phyloP scores from a whole-genome alignment of 495 filamentous ascomycete species.

The Hyaloscypha hepaticicola region DNA sequence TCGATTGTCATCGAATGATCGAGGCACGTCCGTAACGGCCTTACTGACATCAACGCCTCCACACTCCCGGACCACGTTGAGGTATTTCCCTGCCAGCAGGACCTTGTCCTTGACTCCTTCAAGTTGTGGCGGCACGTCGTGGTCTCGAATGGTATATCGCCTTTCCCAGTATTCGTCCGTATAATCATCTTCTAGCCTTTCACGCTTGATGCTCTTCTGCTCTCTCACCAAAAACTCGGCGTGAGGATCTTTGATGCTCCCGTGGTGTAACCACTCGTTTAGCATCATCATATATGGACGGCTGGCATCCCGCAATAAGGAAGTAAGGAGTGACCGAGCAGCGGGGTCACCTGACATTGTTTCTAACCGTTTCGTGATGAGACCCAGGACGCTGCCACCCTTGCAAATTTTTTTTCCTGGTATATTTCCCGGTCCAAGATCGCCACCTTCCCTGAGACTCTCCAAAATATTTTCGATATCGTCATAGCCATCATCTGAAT shows the following conservation, averaged over 20 bases:
- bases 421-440: constrained; percentile 72
- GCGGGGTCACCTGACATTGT: constrained; percentile 92
- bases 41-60: constrained; percentile 94
- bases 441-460: constrained; percentile 73
- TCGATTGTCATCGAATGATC: constrained; percentile 83
- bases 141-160: constrained; percentile 87
- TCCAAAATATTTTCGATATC: constrained; percentile 89
- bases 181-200: constrained; percentile 90
- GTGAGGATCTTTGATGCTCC: constrained; percentile 91
- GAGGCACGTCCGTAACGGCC: constrained; percentile 81
- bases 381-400: constrained; percentile 82
- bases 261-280: constrained; percentile 97
- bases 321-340: constrained; percentile 74
- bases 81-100: constrained; percentile 90
- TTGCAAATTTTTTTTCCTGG: constrained; percentile 90
- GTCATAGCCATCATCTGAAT: constrained; percentile 75
- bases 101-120: constrained; percentile 92
- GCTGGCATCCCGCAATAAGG: constrained; percentile 81
- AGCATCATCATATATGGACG: constrained; percentile 97
- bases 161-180: constrained; percentile 99
- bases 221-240: constrained; percentile 93
- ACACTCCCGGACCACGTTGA: constrained; percentile 96
- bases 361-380: constrained; percentile 80
- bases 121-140: constrained; percentile 89
- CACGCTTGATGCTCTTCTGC: constrained; percentile 89